Evolutionary conservation across 768 basidiomycete species (phyloP).

Genomic region (Hysterangium stoloniferum): DNA sequence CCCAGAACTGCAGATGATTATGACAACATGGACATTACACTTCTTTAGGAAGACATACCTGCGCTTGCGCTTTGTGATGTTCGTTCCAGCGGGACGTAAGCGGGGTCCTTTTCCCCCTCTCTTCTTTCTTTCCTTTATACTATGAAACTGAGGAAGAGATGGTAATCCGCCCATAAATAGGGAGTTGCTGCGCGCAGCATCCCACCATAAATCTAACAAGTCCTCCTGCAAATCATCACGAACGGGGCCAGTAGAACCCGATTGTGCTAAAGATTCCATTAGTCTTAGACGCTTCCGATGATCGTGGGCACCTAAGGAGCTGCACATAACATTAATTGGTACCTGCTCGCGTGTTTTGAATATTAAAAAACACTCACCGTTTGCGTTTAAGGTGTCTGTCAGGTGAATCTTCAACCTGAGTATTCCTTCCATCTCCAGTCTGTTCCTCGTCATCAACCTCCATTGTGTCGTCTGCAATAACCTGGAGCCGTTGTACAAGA

Average conservation of each 20-base stretch:
- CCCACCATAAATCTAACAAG: conserved; percentile 58
- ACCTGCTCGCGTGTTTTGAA: too few relatives aligned
- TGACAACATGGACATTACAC: background rate
- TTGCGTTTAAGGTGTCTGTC: conserved; percentile 53
- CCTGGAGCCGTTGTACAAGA: background rate
- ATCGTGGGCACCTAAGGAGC: background rate
- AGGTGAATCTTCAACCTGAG: conserved; percentile 17
- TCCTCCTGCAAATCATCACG: conserved; percentile 5
- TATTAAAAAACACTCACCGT: conserved; percentile 31
- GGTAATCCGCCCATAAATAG: conserved; percentile 62
- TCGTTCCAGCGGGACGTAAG: background rate
- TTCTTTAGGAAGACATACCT: background rate
- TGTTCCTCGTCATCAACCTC: background rate
- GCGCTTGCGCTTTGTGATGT: background rate
- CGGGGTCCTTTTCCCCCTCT: conserved; percentile 16
- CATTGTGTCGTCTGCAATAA: background rate
- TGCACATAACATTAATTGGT: too few relatives aligned
- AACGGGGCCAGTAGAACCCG: background rate
- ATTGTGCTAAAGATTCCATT: background rate
- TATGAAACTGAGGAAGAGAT: conserved; percentile 27
- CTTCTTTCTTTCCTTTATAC: conserved; percentile 29
- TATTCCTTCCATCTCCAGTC: background rate
- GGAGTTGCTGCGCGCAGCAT: conserved; percentile 52
- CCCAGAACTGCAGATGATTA: conserved; percentile 19
- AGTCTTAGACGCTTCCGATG: conserved; percentile 51